Evolutionary conservation across 495 filamentous ascomycete species (phyloP).

Genomic region (Daldinia vernicosa): DNA sequence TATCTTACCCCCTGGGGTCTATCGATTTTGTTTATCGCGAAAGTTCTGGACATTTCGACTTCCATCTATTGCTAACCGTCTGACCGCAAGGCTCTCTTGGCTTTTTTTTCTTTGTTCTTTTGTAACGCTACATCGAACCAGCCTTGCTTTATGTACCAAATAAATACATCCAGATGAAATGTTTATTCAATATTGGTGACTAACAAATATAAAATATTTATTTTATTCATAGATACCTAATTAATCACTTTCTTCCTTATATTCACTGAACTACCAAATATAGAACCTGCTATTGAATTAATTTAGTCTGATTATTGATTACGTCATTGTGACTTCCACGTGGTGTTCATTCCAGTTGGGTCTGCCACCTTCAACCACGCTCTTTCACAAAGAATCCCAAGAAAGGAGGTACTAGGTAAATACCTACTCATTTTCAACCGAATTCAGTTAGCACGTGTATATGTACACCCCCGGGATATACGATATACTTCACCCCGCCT

Average conservation of each 20-base stretch:
- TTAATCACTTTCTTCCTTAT: too few species aligned
- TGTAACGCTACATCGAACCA: constrained; percentile 8
- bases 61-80: neutral
- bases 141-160: constrained; percentile 2
- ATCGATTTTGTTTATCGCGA: constrained; percentile 6
- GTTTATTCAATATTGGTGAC: neutral
- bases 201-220: neutral
- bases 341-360: neutral
- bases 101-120: neutral
- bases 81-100: constrained; percentile 19
- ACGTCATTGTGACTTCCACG: neutral
- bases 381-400: neutral
- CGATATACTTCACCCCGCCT: constrained; percentile 5
- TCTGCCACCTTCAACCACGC: neutral
- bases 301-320: too few species aligned
- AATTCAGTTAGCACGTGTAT: constrained; percentile 13
- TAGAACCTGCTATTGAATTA: too few species aligned
- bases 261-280: too few species aligned
- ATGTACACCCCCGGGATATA: constrained; percentile 3
- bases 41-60: constrained; percentile 44
- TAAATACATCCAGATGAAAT: neutral
- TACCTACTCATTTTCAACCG: neutral
- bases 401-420: neutral
- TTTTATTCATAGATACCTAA: neutral
- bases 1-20: constrained; percentile 30